Evolutionary conservation across 2,329 filamentous ascomycete species (phyloP).

Genomic region (Rhinocladiella mackenziei): DNA sequence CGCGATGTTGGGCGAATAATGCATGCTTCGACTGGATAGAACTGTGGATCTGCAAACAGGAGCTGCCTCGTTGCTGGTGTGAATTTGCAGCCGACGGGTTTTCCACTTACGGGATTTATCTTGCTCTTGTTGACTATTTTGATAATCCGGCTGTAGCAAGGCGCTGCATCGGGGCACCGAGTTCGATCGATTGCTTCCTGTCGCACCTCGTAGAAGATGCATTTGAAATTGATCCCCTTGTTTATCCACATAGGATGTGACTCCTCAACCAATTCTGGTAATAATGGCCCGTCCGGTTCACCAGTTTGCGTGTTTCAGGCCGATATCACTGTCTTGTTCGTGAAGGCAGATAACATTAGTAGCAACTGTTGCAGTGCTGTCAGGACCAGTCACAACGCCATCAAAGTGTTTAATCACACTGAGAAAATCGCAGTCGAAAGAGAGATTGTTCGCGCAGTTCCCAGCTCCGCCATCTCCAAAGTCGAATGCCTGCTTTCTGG

Average conservation of each 20-base stretch:
- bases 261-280: too few species aligned
- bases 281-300: too few species aligned
- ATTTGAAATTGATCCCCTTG: slow-evolving; percentile 55
- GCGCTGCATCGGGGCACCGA: slow-evolving; percentile 51
- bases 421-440: too few species aligned
- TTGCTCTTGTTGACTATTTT: slow-evolving; percentile 48
- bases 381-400: too few species aligned
- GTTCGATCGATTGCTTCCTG: slow-evolving; percentile 48
- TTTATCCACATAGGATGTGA: slow-evolving; percentile 49
- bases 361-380: too few species aligned
- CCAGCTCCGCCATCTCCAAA: too few species aligned
- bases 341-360: too few species aligned
- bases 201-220: slow-evolving; percentile 57
- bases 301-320: too few species aligned
- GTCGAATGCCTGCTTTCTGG: too few species aligned
- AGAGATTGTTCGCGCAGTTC: too few species aligned
- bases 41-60: slow-evolving; percentile 44
- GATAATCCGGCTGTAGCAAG: slow-evolving; percentile 44
- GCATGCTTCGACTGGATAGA: slow-evolving; percentile 46
- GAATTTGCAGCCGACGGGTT: slow-evolving; percentile 48
- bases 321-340: too few species aligned
- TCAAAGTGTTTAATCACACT: too few species aligned
- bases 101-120: slow-evolving; percentile 43
- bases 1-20: slow-evolving; percentile 48
- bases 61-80: slow-evolving; percentile 46